Base-by-base conservation (phyloP, 2,329 filamentous ascomycete species). In the Blastomyces silverae region DNA sequence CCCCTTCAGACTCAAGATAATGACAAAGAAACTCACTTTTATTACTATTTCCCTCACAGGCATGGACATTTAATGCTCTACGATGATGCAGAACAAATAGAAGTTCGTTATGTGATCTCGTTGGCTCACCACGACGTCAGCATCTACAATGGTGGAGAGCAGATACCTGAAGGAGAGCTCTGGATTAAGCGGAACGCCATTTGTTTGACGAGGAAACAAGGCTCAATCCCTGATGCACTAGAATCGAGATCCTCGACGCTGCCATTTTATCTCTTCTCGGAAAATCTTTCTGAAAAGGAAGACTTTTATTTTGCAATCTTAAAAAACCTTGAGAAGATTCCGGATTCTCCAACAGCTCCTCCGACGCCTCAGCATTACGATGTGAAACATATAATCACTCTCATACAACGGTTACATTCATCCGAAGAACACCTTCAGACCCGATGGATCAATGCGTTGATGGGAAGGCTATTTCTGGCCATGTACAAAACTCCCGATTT, bases 1-100 rank as follows among this genome's bases (percentile, higher is more conserved):
- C 42, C 31, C 44, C 17, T 15, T 17, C 46, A 10, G 22, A 20
- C 25, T 44, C 11, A 5, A 34, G 42, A 22, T 15, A 48, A 67
- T 64, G 60, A 65, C 53, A 39, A 39, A 39, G 25, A 61, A 62
- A 46, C 42, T 57, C 42, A 66, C 58, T 55, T n/a, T 42, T 50
- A 34, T 57, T 37, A 17, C 1, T n/a, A 34, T 20, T 25, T 28
- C 13, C 44, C n/a, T 46, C 60, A 13, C 66, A 92, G 92, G 73
- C 92, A 97, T 77, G 92, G 93, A 48, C 92, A 97, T 74, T 80
- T 99, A 61, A 97, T 99, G 91, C 86, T 99, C 11, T 99, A 97
- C 76, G 94, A 99, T 74, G 92, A 97, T 73, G 87, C 91, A 63
- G 91, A 96, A 70, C 92, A 97, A 76, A 83, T 97, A 70, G 94